phyloP scores from a whole-genome alignment of 176 grass and related monocot species.

The Aechmea fasciata region DNA sequence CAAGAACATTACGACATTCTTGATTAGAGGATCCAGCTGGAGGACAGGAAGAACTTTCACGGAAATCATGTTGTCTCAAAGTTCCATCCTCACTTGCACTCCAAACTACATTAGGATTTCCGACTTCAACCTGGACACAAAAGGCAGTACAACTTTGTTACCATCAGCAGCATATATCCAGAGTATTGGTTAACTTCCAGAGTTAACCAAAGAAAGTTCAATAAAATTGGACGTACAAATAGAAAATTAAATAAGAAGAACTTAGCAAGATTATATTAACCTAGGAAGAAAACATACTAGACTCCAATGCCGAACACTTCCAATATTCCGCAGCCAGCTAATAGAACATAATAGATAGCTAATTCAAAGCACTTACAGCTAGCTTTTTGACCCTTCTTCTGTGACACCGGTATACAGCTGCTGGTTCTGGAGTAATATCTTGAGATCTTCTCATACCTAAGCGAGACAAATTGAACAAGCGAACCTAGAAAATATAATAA shows the following conservation, averaged over 20 bases:
- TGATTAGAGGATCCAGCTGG: conserved; percentile 64
- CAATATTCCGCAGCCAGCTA: too few species aligned
- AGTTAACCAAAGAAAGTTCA: too few species aligned
- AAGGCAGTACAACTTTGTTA: neutral
- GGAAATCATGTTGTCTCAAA: conserved; percentile 90
- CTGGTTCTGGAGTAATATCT: conserved; percentile 60
- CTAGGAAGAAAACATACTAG: too few species aligned
- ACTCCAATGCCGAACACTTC: too few species aligned
- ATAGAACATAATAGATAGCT: too few species aligned
- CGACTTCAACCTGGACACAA: conserved; percentile 64
- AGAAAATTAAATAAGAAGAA: too few species aligned
- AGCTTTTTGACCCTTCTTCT: conserved; percentile 90
- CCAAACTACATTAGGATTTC: conserved; percentile 92
- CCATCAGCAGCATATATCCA: neutral
- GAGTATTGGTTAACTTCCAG: neutral
- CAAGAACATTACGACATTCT: conserved; percentile 87
- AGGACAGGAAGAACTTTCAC: conserved; percentile 74
- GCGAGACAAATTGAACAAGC: conserved; percentile 81
- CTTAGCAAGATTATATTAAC: too few species aligned
- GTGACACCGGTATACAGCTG: conserved; percentile 82
- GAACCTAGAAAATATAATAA: conserved; percentile 57
- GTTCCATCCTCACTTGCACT: conserved; percentile 96
- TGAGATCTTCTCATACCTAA: conserved; percentile 43
- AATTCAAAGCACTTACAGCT: conserved; percentile 59
- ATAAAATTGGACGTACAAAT: too few species aligned